Conservation (phyloP, 768 basidiomycete species). For the Kwoniella dejecticola region DNA sequence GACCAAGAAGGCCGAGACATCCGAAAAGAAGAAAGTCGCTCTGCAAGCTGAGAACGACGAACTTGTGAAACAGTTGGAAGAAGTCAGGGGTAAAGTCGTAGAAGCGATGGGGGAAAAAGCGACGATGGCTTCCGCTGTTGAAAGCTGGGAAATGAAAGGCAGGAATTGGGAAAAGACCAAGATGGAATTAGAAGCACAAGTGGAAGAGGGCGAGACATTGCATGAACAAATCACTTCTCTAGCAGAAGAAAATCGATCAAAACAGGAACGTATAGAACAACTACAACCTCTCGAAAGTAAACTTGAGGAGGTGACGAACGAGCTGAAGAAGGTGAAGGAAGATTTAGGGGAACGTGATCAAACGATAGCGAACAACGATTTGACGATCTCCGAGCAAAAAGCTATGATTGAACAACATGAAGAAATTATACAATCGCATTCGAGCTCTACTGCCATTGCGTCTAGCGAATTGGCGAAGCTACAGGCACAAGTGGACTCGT, state of each 20-base stretch:
- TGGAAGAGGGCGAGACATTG: conserved; percentile 27
- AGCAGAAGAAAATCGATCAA: conserved; percentile 25
- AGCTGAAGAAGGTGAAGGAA: conserved; percentile 6
- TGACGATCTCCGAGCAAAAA: conserved; percentile 1
- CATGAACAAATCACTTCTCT: conserved; percentile 23
- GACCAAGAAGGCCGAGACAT: conserved; percentile 42
- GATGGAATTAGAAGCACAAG: conserved; percentile 23
- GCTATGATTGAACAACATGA: neutral
- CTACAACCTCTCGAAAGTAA: neutral
- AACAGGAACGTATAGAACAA: conserved; percentile 4
- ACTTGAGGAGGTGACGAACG: neutral
- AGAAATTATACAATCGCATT: neutral
- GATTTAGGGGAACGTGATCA: conserved; percentile 1
- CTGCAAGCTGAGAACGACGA: conserved; percentile 51
- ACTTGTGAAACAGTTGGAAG: conserved; percentile 50
- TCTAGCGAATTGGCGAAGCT: too few species aligned
- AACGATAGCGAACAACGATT: conserved; percentile 9
- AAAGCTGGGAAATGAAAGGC: conserved; percentile 33
- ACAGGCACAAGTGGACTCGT: conserved; percentile 6
- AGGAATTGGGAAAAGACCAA: conserved; percentile 30
- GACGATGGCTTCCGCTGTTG: conserved; percentile 34
- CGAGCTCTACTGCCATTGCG: too few species aligned
- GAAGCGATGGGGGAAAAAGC: conserved; percentile 51
- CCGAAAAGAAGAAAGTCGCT: conserved; percentile 40
- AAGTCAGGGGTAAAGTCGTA: conserved; percentile 51